Conservation (phyloP, 2,329 filamentous ascomycete species). For the Camillea tinctor region DNA sequence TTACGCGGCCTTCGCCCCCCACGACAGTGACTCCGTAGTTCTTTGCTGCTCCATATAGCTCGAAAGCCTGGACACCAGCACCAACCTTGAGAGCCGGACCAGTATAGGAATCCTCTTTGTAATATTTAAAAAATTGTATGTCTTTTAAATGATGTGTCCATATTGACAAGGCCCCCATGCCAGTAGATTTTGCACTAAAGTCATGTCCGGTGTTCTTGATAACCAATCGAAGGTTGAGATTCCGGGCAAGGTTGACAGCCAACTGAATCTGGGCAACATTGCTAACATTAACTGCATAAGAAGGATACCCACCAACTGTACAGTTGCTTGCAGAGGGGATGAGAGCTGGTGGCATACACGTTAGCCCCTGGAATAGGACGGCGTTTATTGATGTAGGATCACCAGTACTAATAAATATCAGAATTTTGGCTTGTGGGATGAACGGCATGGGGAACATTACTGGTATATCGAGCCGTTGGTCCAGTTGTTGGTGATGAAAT, state of each 20-base stretch:
- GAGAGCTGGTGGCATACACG: slow-evolving; percentile 26
- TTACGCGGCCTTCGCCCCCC: slow-evolving; percentile 48
- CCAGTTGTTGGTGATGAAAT: slow-evolving; percentile 29
- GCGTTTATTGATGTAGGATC: slow-evolving; percentile 43
- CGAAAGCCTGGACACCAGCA: slow-evolving; percentile 52
- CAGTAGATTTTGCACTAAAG: slow-evolving; percentile 42
- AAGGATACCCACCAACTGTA: slow-evolving; percentile 41
- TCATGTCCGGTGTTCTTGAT: slow-evolving; percentile 55
- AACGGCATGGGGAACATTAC: slow-evolving; percentile 9
- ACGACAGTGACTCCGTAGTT: slow-evolving; percentile 47
- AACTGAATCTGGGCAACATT: slow-evolving; percentile 46
- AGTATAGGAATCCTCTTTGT: slow-evolving; percentile 33
- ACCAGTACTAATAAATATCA: slow-evolving; percentile 23
- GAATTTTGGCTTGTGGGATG: neutral
- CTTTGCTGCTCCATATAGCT: slow-evolving; percentile 52
- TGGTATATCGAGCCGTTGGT: slow-evolving; percentile 18
- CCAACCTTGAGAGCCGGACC: slow-evolving; percentile 56
- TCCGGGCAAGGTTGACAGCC: slow-evolving; percentile 46
- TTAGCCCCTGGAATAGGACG: slow-evolving; percentile 34
- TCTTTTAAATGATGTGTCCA: slow-evolving; percentile 39
- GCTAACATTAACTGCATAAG: slow-evolving; percentile 41
- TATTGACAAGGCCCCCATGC: slow-evolving; percentile 38
- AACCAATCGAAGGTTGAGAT: slow-evolving; percentile 48
- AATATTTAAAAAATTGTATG: slow-evolving; percentile 33
- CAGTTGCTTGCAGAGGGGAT: slow-evolving; percentile 24